phyloP scores from a whole-genome alignment of 257 asterid genomes.

The Salvia splendens region DNA sequence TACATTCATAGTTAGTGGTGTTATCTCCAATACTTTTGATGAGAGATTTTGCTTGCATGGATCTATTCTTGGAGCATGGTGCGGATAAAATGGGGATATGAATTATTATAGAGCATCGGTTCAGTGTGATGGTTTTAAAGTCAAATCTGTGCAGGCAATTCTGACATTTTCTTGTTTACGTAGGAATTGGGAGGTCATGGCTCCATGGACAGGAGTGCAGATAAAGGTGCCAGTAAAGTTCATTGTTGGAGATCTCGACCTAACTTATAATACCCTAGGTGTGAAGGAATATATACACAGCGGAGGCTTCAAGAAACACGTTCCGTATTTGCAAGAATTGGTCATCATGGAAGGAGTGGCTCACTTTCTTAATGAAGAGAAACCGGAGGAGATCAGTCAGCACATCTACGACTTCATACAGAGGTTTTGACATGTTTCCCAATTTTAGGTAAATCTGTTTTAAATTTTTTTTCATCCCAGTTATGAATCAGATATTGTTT shows the following conservation, averaged over 20 bases:
- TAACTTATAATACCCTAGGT: slow-evolving; percentile 67
- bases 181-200: slow-evolving; percentile 86
- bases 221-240: slow-evolving; percentile 86
- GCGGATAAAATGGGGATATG: not conserved
- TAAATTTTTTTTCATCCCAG: not conserved
- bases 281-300: slow-evolving; percentile 65
- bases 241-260: slow-evolving; percentile 77
- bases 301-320: slow-evolving; percentile 64
- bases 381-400: slow-evolving; percentile 68
- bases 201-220: slow-evolving; percentile 62
- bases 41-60: not conserved
- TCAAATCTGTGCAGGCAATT: not conserved
- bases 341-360: slow-evolving; percentile 92
- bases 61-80: not conserved
- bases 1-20: not conserved
- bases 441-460: not conserved
- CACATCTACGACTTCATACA: slow-evolving; percentile 68
- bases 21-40: not conserved
- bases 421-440: slow-evolving; percentile 46
- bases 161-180: slow-evolving; percentile 18
- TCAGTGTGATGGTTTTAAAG: not conserved
- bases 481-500: not conserved
- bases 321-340: slow-evolving; percentile 72
- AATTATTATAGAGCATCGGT: not conserved
- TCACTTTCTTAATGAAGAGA: slow-evolving; percentile 78